phyloP scores from a whole-genome alignment of 192 early-diverging fungal species.

The Pilobolus umbonatus region DNA sequence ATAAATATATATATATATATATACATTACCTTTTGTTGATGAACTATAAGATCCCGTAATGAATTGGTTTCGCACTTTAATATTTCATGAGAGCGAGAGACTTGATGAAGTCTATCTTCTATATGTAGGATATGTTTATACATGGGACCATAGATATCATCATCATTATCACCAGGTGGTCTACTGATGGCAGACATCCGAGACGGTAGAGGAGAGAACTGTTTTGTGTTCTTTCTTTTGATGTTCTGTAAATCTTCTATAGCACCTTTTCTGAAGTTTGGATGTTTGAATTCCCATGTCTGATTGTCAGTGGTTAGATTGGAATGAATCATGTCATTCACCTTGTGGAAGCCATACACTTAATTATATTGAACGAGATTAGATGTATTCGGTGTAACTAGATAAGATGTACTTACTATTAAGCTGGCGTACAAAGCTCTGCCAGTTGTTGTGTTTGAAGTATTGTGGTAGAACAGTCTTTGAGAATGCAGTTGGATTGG shows the following conservation, averaged over 20 bases:
- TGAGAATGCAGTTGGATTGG: conserved; percentile 15
- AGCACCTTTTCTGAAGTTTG: conserved; percentile 10
- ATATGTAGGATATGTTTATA: conserved; percentile 13
- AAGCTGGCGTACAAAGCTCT: conserved; percentile 22
- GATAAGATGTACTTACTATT: conserved; percentile 12
- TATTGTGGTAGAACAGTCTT: conserved; percentile 18
- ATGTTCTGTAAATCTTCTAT: conserved; percentile 9
- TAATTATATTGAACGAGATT: neutral
- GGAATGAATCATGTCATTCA: conserved; percentile 16
- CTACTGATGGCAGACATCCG: neutral
- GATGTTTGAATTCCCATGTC: conserved; percentile 24
- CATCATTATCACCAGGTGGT: neutral
- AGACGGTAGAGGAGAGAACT: neutral
- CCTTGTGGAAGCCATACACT: conserved; percentile 27
- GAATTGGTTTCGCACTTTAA: conserved; percentile 4
- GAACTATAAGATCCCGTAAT: neutral
- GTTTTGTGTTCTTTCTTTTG: conserved; percentile 11
- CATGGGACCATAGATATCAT: conserved; percentile 1
- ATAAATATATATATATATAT: neutral
- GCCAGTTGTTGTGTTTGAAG: conserved; percentile 27
- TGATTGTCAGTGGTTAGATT: conserved; percentile 3
- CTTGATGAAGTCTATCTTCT: conserved; percentile 3
- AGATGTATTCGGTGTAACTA: neutral
- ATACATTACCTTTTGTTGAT: conserved; percentile 11
- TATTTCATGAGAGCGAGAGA: conserved; percentile 1